These are phyloP conservation scores for Beauveria australis DNA, from an alignment of 2,329 filamentous ascomycete species.

Conservation along the genomic window DNA sequence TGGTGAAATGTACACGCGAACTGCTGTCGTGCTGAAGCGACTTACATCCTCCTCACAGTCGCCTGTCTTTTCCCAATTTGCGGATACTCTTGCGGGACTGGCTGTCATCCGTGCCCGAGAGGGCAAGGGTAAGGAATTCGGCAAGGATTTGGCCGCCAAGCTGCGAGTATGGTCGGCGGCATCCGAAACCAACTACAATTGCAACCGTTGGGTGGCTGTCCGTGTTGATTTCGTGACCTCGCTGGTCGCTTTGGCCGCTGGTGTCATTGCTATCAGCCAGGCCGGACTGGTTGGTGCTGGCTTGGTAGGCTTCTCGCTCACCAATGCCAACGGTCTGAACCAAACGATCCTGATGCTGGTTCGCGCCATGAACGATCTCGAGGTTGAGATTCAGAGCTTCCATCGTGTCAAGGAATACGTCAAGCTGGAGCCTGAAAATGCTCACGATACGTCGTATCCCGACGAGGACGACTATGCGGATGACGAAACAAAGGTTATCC, in stretches of 20 bases:
- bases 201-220: conserved; percentile 50
- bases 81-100: conserved; percentile 42
- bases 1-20: conserved; percentile 43
- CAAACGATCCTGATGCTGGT: conserved; percentile 44
- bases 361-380: conserved; percentile 44
- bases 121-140: conserved; percentile 40
- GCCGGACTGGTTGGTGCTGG: conserved; percentile 40
- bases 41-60: conserved; percentile 39
- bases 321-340: conserved; percentile 46
- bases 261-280: conserved; percentile 43
- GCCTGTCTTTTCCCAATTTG: conserved; percentile 49
- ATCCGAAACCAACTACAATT: conserved; percentile 43
- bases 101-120: conserved; percentile 42
- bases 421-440: conserved; percentile 36
- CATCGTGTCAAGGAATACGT: conserved; percentile 43
- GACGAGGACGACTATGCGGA: conserved; percentile 33
- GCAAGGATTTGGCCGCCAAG: conserved; percentile 40
- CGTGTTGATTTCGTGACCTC: conserved; percentile 47
- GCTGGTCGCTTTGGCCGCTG: conserved; percentile 41
- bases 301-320: conserved; percentile 47
- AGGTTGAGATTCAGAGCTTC: conserved; percentile 44
- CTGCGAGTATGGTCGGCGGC: conserved; percentile 38
- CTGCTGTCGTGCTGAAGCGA: conserved; percentile 37
- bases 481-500: conserved; percentile 28
- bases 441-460: conserved; percentile 31